Evolutionary conservation across 345 rosid genomes (phyloP).

Genomic region (Populus euphratica): DNA sequence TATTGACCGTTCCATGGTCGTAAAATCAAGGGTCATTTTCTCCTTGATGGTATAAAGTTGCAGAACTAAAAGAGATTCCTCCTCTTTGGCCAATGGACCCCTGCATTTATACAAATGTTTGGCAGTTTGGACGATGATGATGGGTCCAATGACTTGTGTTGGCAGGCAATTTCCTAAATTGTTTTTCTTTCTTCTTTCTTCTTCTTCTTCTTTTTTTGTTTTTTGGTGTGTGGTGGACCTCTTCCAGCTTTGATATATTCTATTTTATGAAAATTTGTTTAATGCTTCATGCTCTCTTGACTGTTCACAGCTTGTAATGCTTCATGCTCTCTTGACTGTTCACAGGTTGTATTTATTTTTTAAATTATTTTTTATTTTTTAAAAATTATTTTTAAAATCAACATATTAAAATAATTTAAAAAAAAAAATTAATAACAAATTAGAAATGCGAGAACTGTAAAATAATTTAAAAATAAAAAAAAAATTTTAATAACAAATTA

Average conservation of each 20-base stretch:
- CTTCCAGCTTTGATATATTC: neutral
- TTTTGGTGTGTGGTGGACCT: constrained; percentile 9
- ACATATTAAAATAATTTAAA: too few relatives aligned
- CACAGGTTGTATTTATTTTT: too few relatives aligned
- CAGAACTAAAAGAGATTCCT: neutral
- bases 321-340: neutral
- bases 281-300: neutral
- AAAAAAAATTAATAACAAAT: too few relatives aligned
- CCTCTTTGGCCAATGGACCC: neutral
- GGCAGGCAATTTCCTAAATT: neutral
- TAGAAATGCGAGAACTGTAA: too few relatives aligned
- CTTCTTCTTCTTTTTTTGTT: too few relatives aligned
- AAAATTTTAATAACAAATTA: too few relatives aligned
- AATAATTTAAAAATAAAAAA: too few relatives aligned
- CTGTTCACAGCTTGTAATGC: too few relatives aligned
- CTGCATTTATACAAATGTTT: neutral
- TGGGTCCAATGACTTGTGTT: constrained; percentile 9
- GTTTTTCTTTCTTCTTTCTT: neutral
- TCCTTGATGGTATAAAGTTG: constrained; percentile 1
- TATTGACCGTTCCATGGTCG: neutral
- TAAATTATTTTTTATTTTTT: too few relatives aligned
- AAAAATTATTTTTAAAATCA: too few relatives aligned
- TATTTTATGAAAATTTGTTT: neutral
- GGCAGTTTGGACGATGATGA: constrained; percentile 10
- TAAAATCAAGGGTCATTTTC: constrained; percentile 28